Evolutionary conservation across 2,329 filamentous ascomycete species (phyloP), one percentile per base, ranked within the genome.

Genomic region (Beauveria pseudobassiana): DNA sequence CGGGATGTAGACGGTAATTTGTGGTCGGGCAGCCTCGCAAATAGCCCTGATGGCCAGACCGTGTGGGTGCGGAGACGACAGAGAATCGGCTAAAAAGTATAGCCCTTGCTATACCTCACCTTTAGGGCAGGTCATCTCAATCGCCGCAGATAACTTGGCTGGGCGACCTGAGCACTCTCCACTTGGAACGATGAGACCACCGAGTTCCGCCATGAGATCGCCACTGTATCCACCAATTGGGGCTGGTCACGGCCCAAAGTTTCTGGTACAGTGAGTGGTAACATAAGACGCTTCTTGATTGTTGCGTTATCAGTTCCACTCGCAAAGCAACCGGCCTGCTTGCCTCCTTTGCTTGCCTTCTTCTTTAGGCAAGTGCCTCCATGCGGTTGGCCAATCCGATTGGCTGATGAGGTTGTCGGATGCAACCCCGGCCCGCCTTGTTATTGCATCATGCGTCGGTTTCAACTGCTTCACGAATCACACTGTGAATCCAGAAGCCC

Each of bases 1-100:
- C 76, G 84, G 3, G 67, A 67, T 16, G n/a, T 14, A n/a, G 40
- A 52, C 6, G 61, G 55, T 8, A 30, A 54, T 10, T 28, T 49
- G 6, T 48, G 40, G 42, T 14, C 26, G 9, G 54, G 48, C 18
- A 52, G 42, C 30, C 49, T 59, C 12, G 24, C 20, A 1, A 24
- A 28, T 30, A 22, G 18, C 38, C n/a, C n/a, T 6, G 18, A 28
- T 8, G 63, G 58, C 40, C 45, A 61, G 18, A 51, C 51, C 3
- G 58, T 63, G 4, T 64, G 63, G 63, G 56, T 64, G 51, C 53
- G 63, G 26, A 34, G 61, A 5, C 62, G 56, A 42, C 63, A 61
- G 14, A 59, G 42, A 26, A 60, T 64, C n/a, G 63, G 63, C 24
- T 64, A 59, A 50, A 9, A 56, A n/a, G 12, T 3, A 56, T 22